Evolutionary conservation across 2,329 filamentous ascomycete genomes (phyloP), one percentile per base, ranked within the genome.

Genomic region (Arthroderma uncinatum): DNA sequence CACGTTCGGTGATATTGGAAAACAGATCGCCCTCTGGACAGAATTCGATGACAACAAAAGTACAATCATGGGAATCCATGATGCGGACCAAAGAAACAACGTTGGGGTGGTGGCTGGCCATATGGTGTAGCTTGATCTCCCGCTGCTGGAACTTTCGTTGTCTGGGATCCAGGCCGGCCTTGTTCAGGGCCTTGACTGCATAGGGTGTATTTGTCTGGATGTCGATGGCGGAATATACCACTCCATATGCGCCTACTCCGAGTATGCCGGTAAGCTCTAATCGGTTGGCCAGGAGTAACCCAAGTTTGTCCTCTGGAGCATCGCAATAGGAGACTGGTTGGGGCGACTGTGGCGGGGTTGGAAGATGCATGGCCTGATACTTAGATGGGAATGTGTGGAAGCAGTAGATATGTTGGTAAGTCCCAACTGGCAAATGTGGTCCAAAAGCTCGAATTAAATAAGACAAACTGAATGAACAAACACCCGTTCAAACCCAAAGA

Each of bases 21-120:
- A 98, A 98, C 62, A 98, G 76, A 71, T 98, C 93, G 68, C 93
- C 93, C 72, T 97, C 93, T 5, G 90, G 89, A 76, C 92, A 97
- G 73, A 91, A 97, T 73, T 98, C 93, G 71, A 98, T 81, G 63
- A 98, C 87, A 66, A 97, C 92, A 74, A 89, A 97, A 62, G 91
- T 94, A 79, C 90, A 96, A 72, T 96, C 90, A 60, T 82, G 79
- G 67, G 87, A 86, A 73, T 95, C 89, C 77, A 97, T 83, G 68
- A 97, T 95, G 78, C 93, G 91, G 64, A 89, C 79, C 78, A 98
- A 82, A 64, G 90, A 93, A 60, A 97, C 90, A 62, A 98, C 88
- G 71, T 96, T 96, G 67, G 85, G 84, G 71, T 98, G 93, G 60
- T 84, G 84, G 64, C 89, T 94, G 58, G 90, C 93, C 71, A 83